These are phyloP conservation scores for Sedum album DNA, from an alignment of 164 flowering plant species.

Conservation along the genomic window DNA sequence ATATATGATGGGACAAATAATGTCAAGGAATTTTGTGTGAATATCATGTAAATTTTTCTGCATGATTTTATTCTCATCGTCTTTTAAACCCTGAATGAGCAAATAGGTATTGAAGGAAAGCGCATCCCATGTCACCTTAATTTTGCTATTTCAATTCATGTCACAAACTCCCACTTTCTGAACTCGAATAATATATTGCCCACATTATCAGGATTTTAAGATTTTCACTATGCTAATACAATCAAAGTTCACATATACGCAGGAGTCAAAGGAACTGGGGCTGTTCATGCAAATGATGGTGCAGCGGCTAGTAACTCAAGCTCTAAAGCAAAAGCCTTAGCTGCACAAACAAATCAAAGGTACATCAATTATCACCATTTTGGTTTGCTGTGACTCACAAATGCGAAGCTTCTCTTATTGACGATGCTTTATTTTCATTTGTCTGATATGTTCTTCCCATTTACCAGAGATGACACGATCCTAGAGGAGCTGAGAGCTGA, in stretches of 20 bases:
- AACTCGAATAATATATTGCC: not conserved
- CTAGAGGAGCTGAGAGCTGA: constrained; percentile 25
- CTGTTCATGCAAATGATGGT: not conserved
- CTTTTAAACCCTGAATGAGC: not conserved
- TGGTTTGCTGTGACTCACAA: not conserved
- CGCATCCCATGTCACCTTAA: not conserved
- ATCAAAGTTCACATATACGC: not conserved
- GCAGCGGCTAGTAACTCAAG: too few species aligned
- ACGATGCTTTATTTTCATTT: not conserved
- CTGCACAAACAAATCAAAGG: not conserved
- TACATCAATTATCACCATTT: constrained; percentile 2
- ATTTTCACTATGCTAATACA: not conserved
- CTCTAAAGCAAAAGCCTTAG: not conserved
- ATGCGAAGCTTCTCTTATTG: not conserved
- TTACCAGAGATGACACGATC: constrained; percentile 22
- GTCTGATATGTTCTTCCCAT: not conserved
- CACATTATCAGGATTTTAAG: not conserved
- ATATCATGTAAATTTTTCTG: not conserved
- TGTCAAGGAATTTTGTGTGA: not conserved
- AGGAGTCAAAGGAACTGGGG: not conserved
- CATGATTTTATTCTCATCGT: too few species aligned
- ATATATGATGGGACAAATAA: too few species aligned
- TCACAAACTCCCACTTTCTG: not conserved
- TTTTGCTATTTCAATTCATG: not conserved
- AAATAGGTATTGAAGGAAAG: too few species aligned